Evolutionary conservation across 495 filamentous ascomycete genomes (phyloP).

Genomic region (Hamigera avellanea): DNA sequence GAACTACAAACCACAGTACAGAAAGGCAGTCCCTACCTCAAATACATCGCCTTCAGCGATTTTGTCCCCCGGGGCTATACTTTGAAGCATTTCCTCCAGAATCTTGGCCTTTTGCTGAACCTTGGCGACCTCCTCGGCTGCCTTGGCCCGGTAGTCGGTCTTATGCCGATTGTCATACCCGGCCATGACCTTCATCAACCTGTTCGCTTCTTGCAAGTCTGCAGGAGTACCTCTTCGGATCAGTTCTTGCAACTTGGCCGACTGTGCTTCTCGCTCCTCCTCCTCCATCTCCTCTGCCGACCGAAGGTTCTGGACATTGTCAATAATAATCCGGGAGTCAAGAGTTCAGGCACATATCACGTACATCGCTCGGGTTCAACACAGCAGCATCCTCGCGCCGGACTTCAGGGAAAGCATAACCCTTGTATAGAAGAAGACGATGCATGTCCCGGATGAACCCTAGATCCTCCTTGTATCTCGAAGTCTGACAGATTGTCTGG

Average conservation of each 20-base stretch:
- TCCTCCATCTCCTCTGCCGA: conserved; percentile 99
- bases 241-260: conserved; percentile 91
- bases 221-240: conserved; percentile 85
- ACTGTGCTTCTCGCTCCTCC: conserved; percentile 88
- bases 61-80: conserved; percentile 68
- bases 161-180: conserved; percentile 90
- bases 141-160: conserved; percentile 95
- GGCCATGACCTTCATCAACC: conserved; percentile 98
- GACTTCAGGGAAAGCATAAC: conserved; percentile 89
- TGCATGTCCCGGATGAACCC: conserved; percentile 98
- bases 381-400: conserved; percentile 90
- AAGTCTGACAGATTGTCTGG: conserved; percentile 94
- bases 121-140: conserved; percentile 85
- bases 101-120: conserved; percentile 87
- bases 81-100: conserved; percentile 84
- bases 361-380: conserved; percentile 91
- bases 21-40: conserved; percentile 47
- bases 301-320: conserved; percentile 62
- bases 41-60: conserved; percentile 88
- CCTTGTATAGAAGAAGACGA: conserved; percentile 87
- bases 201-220: conserved; percentile 91
- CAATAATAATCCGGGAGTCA: conserved; percentile 9
- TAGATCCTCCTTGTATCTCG: conserved; percentile 90
- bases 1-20: not conserved
- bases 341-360: conserved; percentile 16